phyloP scores from a whole-genome alignment of 768 basidiomycete genomes.

The Leccinum uliginosum region DNA sequence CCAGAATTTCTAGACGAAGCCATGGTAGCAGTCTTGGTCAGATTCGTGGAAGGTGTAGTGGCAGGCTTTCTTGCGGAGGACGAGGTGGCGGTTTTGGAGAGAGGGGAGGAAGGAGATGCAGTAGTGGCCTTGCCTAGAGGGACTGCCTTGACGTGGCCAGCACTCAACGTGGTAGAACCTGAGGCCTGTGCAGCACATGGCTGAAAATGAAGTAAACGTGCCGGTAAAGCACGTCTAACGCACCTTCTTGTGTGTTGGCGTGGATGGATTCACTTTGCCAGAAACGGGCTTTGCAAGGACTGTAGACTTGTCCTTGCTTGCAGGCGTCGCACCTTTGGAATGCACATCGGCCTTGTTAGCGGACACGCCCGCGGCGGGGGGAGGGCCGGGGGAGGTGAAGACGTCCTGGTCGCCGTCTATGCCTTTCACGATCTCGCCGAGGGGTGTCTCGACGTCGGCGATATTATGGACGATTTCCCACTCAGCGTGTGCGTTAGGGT shows the following conservation, averaged over 20 bases:
- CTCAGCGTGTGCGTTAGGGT: constrained; percentile 16
- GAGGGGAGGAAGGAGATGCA: constrained; percentile 28
- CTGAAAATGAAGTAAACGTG: constrained; percentile 22
- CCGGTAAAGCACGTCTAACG: constrained; percentile 21
- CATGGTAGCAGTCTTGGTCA: constrained; percentile 32
- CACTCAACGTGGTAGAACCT: constrained; percentile 62
- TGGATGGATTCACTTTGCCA: constrained; percentile 47
- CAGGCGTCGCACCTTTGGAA: constrained; percentile 25
- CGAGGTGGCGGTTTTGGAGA: constrained; percentile 29
- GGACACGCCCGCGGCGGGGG: constrained; percentile 18
- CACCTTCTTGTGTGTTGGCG: constrained; percentile 69
- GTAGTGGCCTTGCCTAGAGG: constrained; percentile 40
- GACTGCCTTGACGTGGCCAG: constrained; percentile 47
- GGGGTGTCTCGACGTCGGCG: constrained; percentile 11
- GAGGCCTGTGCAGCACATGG: constrained; percentile 46
- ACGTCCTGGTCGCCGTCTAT: constrained; percentile 15
- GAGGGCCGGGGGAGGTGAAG: constrained; percentile 13
- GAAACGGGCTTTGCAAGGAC: constrained; percentile 40
- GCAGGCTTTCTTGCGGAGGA: constrained; percentile 28
- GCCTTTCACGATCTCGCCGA: constrained; percentile 15
- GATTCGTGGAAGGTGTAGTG: constrained; percentile 26
- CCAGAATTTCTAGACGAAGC: constrained; percentile 29
- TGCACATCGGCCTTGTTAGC: constrained; percentile 21
- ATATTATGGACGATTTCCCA: constrained; percentile 20
- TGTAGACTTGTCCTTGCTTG: constrained; percentile 30